Conservation (phyloP, 306 rosid genomes). For the Acacia acuminata region DNA sequence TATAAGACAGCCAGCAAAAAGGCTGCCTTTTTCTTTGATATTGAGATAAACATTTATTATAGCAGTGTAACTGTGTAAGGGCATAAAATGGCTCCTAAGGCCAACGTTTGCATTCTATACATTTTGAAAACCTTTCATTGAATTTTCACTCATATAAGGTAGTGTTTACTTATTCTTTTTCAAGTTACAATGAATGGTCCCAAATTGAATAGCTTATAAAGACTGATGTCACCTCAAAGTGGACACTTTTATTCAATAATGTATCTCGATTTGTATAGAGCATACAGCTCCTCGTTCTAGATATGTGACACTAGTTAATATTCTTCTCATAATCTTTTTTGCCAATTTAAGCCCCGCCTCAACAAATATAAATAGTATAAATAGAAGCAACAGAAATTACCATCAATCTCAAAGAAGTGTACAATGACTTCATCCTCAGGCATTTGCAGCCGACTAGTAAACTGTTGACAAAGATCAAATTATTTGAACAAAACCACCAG, state of each 20-base stretch:
- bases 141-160: not conserved
- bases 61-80: not conserved
- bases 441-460: conserved; percentile 79
- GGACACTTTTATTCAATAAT: not conserved
- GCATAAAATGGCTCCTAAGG: not conserved
- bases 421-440: conserved; percentile 78
- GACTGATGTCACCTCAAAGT: conserved; percentile 1
- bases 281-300: conserved; percentile 3
- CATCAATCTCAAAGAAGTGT: conserved; percentile 86
- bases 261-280: conserved; percentile 1
- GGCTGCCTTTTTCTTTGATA: not conserved
- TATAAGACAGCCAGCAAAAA: not conserved
- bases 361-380: conserved; percentile 13
- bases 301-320: not conserved
- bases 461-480: conserved; percentile 47
- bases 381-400: conserved; percentile 46
- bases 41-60: not conserved
- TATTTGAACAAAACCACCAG: conserved; percentile 1
- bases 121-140: not conserved
- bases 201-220: not conserved
- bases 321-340: conserved; percentile 4
- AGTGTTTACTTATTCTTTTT: not conserved
- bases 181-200: not conserved
- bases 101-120: not conserved
- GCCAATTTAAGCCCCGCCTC: not conserved